Percentiles rank a stretch among this genome's conserved stretches.
Conservation (phyloP, 768 basidiomycete genomes). For the Stropharia rugosoannulata region DNA sequence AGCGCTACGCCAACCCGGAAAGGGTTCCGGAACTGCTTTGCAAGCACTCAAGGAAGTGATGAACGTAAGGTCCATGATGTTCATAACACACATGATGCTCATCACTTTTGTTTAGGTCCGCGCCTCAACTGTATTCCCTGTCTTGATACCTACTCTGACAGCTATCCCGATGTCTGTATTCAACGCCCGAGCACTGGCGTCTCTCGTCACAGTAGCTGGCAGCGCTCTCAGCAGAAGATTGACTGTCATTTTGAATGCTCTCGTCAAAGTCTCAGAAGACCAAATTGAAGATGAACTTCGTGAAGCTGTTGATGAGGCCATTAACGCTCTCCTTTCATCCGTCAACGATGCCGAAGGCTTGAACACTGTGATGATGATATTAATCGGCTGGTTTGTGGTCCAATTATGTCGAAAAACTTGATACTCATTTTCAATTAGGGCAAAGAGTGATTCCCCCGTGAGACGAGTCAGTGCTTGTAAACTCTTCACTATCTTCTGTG, state of each 20-base stretch:
- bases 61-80: constrained; percentile 53
- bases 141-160: constrained; percentile 91
- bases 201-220: constrained; percentile 93
- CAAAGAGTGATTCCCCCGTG: constrained; percentile 66
- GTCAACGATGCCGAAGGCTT: constrained; percentile 86
- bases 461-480: constrained; percentile 80
- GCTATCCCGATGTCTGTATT: constrained; percentile 90
- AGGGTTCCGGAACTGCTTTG: constrained; percentile 92
- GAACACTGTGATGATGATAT: constrained; percentile 83
- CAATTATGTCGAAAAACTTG: not conserved
- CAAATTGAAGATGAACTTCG: constrained; percentile 68
- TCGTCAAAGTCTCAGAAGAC: constrained; percentile 77
- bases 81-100: not conserved
- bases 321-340: constrained; percentile 72
- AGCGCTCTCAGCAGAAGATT: constrained; percentile 84
- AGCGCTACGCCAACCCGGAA: constrained; percentile 90
- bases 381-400: constrained; percentile 78
- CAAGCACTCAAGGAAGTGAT: constrained; percentile 94
- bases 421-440: constrained; percentile 46
- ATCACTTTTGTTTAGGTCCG: constrained; percentile 62
- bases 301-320: constrained; percentile 71
- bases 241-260: constrained; percentile 71
- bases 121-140: constrained; percentile 94
- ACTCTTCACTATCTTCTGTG: constrained; percentile 81
- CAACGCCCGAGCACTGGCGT: constrained; percentile 89